Evolutionary conservation across 1,139 yeast species (phyloP), one percentile per base, ranked within the genome.

Genomic region (Geotrichum phurueaensis): DNA sequence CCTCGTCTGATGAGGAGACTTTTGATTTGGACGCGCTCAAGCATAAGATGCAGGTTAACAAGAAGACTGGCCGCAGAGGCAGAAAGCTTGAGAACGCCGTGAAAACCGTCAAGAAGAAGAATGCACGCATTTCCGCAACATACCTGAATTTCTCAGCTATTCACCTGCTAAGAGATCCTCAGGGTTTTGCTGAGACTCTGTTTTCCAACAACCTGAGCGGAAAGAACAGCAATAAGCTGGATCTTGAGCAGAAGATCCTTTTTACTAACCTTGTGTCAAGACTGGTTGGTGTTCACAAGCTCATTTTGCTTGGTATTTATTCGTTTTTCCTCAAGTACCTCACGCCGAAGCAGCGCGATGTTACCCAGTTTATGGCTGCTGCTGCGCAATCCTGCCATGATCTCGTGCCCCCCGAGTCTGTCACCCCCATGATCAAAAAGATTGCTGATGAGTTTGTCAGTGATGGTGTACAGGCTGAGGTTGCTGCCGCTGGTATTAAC

Each of bases 381-480:
- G 81, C 89, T 57, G 99, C 98, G 0, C 99, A 95, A 76, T 91
- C 98, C 0, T 84, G 96, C 36, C 99, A 94, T 72, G 98, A 95
- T 70, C 80, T 92, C 70, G 97, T 94, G 7, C 99, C 99, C 39
- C 99, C 99, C 1, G 99, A 95, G 72, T 84, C 85, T 15, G 83
- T 94, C 62, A 78, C 82, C 56, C 85, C 87, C 56, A 84, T 94
- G 66, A 86, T 94, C 10, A 83, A 96, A 63, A 94, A 92, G 72
- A 86, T 94, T 68, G 98, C 99, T 1, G 96, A 94, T 75, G 99
- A 95, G 75, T 94, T 94, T 70, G 97, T 94, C 54, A 89, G 96
- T 68, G 98, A 94, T 71, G 99, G 99, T 79, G 99, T 94, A 49
- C 91, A 98, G 12, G 86, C 96, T 27, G 97, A 94, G 75, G 99